Base-by-base conservation (phyloP, 169 alveolate genomes). In the Cryptosporidium andersoni region DNA sequence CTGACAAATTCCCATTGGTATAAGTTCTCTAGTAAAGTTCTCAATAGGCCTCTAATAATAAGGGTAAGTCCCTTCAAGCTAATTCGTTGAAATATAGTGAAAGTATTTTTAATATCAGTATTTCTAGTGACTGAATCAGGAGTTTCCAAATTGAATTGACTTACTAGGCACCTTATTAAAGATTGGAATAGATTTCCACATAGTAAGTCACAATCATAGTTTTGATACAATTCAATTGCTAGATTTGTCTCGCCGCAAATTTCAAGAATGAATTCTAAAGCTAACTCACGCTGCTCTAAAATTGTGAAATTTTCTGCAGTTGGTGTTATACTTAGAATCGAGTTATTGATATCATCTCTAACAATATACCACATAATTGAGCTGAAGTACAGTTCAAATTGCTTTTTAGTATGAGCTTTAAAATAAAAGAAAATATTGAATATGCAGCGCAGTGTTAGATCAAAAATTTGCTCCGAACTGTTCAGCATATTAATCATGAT, bases 121-220 rank as follows among this genome's bases (percentile, higher is more conserved):
- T 37, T 58, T 55, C 40, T 74, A 5, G 55, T 74, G 34, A 3
- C 45, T 36, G 43, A 42, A 40, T 47, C 53, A 4, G 55, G 55
- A 4, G 43, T 1, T 58, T 74, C 85, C 25, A 74, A 39, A 6
- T 58, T 60, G 45, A 58, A 74, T 42, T 74, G 85, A 14, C 60
- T 58, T 3, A 60, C 85, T 43, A 74, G 60, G 2, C 74, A 58
- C 11, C n/a, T 74, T 11, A 62, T 43, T 14, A 74, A 58, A 37
- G 85, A 51, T 62, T 60, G 64, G 14, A 74, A 74, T 42, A 74
- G 64, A 60, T 74, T 42, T 74, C 85, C 85, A 74, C 68, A 58
- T 34, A 58, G 45, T 4, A 74, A 9, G 42, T 58, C 48, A 11
- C 85, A 74, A 34, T 74, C 85, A 11, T 56, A 74, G 49, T 74